These are phyloP conservation scores for Dendrocalamus sinicus DNA, from an alignment of 176 grass and related monocot species.

Conservation along the genomic window DNA sequence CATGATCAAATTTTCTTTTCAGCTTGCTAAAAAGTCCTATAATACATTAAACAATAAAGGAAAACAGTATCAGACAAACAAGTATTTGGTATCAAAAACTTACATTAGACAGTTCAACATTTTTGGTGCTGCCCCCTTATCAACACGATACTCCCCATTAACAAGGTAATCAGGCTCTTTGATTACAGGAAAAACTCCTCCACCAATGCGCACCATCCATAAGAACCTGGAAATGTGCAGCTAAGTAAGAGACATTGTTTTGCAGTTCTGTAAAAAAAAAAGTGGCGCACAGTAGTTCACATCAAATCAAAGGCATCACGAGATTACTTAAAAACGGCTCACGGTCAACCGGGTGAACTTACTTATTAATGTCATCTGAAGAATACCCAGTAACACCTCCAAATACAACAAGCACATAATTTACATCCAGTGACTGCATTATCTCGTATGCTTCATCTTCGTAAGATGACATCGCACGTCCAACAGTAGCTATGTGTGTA, in stretches of 20 bases:
- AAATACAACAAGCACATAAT: slow-evolving; percentile 98
- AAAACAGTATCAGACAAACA: not conserved
- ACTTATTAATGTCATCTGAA: slow-evolving; percentile 99
- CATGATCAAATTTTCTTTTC: not conserved
- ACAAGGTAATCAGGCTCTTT: slow-evolving; percentile 99
- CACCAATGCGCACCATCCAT: slow-evolving; percentile 99
- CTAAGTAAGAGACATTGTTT: slow-evolving; percentile 35
- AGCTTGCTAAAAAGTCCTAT: not conserved
- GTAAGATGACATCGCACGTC: slow-evolving; percentile 95
- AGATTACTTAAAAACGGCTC: not conserved
- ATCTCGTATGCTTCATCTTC: slow-evolving; percentile 99
- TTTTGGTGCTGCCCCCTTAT: slow-evolving; percentile 97
- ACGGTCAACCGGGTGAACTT: slow-evolving; percentile 42
- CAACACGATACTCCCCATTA: slow-evolving; percentile 94
- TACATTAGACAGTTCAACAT: slow-evolving; percentile 99
- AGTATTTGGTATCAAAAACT: slow-evolving; percentile 19
- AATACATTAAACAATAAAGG: not conserved
- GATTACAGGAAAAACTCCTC: slow-evolving; percentile 97
- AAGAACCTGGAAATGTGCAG: slow-evolving; percentile 64
- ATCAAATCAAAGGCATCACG: not conserved
- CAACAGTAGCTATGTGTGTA: slow-evolving; percentile 99
- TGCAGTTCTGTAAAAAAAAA: not conserved
- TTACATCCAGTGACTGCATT: slow-evolving; percentile 96
- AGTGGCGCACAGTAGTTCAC: not conserved
- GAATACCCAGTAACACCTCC: slow-evolving; percentile 97